Evolutionary conservation across 306 rosid genomes (phyloP), one percentile per base, ranked within the genome.

Genomic region (Hylodesmum podocarpum): DNA sequence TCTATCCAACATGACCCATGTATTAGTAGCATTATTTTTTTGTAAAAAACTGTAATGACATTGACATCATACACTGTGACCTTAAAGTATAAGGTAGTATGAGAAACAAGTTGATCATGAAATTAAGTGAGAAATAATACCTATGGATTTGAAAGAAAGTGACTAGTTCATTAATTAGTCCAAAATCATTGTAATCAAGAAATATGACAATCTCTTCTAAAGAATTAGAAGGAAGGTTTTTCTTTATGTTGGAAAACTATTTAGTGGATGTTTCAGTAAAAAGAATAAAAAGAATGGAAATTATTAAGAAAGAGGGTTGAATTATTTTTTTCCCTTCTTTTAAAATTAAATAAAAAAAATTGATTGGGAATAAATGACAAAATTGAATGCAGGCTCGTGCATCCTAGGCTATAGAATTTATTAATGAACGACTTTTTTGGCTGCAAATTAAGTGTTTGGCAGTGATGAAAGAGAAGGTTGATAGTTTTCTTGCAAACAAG

Each of bases 41-140:
- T 25, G 29, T 50, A 54, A 50, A 51, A 49, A 21, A 65, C 41
- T 51, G 36, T 51, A 29, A 50, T 51, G 66, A 65, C 25, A 37
- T 66, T 50, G 47, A 62, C 79, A 28, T 29, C 29, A 46, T 15
- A 34, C 10, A 61, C 61, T 4, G 71, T 31, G 64, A 49, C 65
- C n/a, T 58, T 47, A 21, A 46, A 46, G 25, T 61, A 12, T 34
- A 47, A 58, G 69, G 31, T 64, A 16, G 24, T 43, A 8, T 64
- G 74, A 76, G 55, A 63, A 76, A 39, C 67, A 51, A 65, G 66
- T 66, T 39, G 73, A 50, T 47, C 24, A 34, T 65, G 66, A 66
- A 53, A 51, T 65, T 40, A 76, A 66, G 81, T 39, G 67, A 19
- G 57, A 37, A 36, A 27, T 27, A 49, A 75, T 72, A 63, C 68